Evolutionary conservation across 2,329 filamentous ascomycete genomes (phyloP), one percentile per base, ranked within the genome.

Genomic region (Fusarium lateritium): DNA sequence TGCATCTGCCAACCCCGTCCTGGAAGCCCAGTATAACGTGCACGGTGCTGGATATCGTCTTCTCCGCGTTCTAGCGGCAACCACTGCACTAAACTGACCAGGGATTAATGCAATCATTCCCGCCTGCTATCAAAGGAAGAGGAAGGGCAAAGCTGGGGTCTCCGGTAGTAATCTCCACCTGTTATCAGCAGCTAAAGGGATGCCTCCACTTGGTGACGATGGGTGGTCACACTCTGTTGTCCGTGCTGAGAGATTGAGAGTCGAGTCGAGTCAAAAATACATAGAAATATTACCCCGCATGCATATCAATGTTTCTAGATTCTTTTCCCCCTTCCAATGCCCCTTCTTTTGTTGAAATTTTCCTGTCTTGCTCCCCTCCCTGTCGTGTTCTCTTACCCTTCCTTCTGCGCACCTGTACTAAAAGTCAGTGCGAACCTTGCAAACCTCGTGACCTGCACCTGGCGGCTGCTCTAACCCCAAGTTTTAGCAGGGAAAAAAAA

Each of bases 111-210:
- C 43, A 15, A 36, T 33, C 47, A 39, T 36, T 47, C 19, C 46
- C 22, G 19, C 17, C 34, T 17, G 34, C 36, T 38, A 24, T 17
- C 15, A 33, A 36, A 9, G 17, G 17, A 36, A 26, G n/a, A 4
- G 5, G 28, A 14, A n/a, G n/a, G 7, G 21, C 36, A 26, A 10
- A 11, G 19, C 28, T 33, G 28, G 31, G 5, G 31, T 47, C 21
- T n/a, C 13, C 24, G 21, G 14, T 17, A 34, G 39, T 21, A 42
- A 40, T 24, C 21, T 21, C 45, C 21, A 19, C 21, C 50, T 11
- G 61, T 64, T 64, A 64, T 64, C 59, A 33, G 33, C 22, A 45
- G 26, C 39, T 44, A 53, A 44, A 24, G 14, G n/a, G 9, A 34
- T 38, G 38, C 54, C 36, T 42, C 38, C 50, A 45, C 50, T n/a